Percentiles rank a stretch among this genome's conserved stretches.
Evolutionary conservation across 2,329 filamentous ascomycete genomes (phyloP).

Genomic region (Diaporthe sp.): DNA sequence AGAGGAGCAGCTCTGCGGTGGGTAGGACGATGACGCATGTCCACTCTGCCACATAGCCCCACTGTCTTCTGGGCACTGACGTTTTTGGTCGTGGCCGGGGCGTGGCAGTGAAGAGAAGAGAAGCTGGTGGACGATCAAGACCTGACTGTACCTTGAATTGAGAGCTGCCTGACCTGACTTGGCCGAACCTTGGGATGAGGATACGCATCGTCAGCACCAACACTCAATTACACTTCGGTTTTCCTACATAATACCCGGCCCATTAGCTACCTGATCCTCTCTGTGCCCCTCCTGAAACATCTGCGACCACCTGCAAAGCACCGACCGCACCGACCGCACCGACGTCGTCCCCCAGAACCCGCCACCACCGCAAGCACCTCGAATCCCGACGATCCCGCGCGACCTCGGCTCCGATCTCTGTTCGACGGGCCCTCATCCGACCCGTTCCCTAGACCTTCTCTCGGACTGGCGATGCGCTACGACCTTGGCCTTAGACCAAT

Average conservation of each 20-base stretch:
- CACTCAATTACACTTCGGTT: background rate
- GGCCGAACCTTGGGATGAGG: background rate
- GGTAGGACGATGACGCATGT: constrained; percentile 9
- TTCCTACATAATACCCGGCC: background rate
- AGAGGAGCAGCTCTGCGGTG: background rate
- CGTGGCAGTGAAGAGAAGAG: constrained; percentile 12
- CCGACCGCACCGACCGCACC: no score
- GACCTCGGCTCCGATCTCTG: constrained; percentile 25
- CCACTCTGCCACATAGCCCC: constrained; percentile 3
- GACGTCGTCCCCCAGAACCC: background rate
- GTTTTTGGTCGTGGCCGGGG: constrained; percentile 9
- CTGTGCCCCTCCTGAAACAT: background rate
- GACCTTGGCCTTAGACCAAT: constrained; percentile 5
- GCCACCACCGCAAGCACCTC: background rate
- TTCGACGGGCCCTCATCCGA: constrained; percentile 23
- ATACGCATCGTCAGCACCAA: background rate
- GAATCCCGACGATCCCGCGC: constrained; percentile 21
- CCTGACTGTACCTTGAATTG: background rate
- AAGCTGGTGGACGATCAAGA: constrained; percentile 17
- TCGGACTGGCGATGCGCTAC: constrained; percentile 28
- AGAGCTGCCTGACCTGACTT: constrained; percentile 17
- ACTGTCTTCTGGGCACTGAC: constrained; percentile 24
- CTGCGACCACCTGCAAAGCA: background rate
- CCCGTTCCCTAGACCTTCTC: constrained; percentile 8
- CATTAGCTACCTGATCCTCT: background rate